Percentiles rank a stretch among this genome's conserved stretches.
Conservation (phyloP, 2,329 filamentous ascomycete genomes). For the Colletotrichum camelliae region DNA sequence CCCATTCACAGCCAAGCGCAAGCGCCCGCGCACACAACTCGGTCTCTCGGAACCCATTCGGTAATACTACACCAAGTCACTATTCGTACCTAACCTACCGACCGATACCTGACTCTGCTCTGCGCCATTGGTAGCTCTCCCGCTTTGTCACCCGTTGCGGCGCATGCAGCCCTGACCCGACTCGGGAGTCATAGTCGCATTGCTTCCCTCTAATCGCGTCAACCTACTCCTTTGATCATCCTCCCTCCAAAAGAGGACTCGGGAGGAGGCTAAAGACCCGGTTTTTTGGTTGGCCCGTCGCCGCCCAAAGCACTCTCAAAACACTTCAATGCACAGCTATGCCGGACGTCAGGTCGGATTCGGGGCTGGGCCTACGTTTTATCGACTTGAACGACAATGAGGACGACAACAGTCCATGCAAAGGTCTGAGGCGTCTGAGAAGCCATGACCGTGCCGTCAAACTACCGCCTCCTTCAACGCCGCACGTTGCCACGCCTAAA, state of each 20-base stretch:
- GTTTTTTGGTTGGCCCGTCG: conserved; percentile 19
- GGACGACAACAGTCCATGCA: conserved; percentile 21
- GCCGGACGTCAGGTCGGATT: conserved; percentile 21
- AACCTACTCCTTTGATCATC: not conserved
- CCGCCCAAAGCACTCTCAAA: conserved; percentile 3
- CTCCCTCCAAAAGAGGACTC: not conserved
- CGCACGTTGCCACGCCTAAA: conserved; percentile 1
- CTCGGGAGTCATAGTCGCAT: too few relatives aligned
- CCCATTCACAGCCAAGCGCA: not conserved
- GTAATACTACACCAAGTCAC: conserved; percentile 4
- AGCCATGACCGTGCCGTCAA: conserved; percentile 7
- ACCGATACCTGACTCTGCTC: not conserved
- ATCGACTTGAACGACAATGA: conserved; percentile 20
- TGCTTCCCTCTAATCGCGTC: conserved; percentile 16
- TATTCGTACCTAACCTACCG: not conserved
- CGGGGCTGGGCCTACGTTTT: conserved; percentile 22
- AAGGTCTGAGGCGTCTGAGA: conserved; percentile 10
- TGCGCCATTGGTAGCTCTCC: not conserved
- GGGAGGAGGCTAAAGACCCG: conserved; percentile 14
- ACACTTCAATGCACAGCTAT: conserved; percentile 19
- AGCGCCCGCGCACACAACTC: not conserved
- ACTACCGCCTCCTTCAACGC: not conserved
- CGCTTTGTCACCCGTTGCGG: not conserved
- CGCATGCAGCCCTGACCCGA: conserved; percentile 14
- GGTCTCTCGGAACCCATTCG: conserved; percentile 9